These are phyloP conservation scores for Berkeleyomyces rouxiae DNA, from an alignment of 2,329 filamentous ascomycete genomes.

Conservation along the genomic window DNA sequence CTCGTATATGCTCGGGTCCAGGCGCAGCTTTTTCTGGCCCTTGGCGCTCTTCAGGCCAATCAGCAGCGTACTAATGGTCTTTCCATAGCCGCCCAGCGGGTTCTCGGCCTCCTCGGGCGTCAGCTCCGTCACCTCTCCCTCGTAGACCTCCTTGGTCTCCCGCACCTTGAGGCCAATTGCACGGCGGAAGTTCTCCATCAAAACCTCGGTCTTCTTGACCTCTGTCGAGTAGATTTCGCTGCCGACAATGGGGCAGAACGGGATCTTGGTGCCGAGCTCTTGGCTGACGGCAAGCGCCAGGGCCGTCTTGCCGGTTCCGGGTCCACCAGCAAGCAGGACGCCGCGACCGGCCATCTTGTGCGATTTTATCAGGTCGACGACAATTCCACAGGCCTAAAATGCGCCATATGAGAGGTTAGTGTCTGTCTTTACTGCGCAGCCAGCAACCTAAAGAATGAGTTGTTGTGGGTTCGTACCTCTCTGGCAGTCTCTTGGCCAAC, in stretches of 20 bases:
- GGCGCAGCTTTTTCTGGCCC: slow-evolving; percentile 90
- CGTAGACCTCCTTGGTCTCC: slow-evolving; percentile 98
- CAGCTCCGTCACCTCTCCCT: slow-evolving; percentile 94
- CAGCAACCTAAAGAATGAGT: neutral
- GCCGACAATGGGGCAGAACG: slow-evolving; percentile 94
- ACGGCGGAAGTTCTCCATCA: slow-evolving; percentile 98
- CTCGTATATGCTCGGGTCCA: slow-evolving; percentile 97
- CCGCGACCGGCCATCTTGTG: slow-evolving; percentile 97
- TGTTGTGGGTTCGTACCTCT: slow-evolving; percentile 45
- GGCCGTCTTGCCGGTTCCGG: slow-evolving; percentile 93
- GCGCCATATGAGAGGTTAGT: neutral
- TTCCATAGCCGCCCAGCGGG: slow-evolving; percentile 86
- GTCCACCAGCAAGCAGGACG: slow-evolving; percentile 82
- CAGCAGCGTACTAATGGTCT: slow-evolving; percentile 89
- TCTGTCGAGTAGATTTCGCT: slow-evolving; percentile 97
- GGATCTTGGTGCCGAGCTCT: slow-evolving; percentile 93
- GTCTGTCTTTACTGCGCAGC: neutral
- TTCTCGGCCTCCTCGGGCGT: slow-evolving; percentile 98
- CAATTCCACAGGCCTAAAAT: slow-evolving; percentile 73
- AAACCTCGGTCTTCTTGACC: slow-evolving; percentile 96
- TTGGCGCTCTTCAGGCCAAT: slow-evolving; percentile 90
- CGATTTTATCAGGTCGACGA: slow-evolving; percentile 86
- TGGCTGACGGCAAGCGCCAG: slow-evolving; percentile 90
- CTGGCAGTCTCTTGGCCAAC: slow-evolving; percentile 75
- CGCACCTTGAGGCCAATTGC: slow-evolving; percentile 93